Evolutionary conservation across 352 stramenopile genomes (phyloP), one percentile per base, ranked within the genome.

Genomic region (Albugo laibachii): DNA sequence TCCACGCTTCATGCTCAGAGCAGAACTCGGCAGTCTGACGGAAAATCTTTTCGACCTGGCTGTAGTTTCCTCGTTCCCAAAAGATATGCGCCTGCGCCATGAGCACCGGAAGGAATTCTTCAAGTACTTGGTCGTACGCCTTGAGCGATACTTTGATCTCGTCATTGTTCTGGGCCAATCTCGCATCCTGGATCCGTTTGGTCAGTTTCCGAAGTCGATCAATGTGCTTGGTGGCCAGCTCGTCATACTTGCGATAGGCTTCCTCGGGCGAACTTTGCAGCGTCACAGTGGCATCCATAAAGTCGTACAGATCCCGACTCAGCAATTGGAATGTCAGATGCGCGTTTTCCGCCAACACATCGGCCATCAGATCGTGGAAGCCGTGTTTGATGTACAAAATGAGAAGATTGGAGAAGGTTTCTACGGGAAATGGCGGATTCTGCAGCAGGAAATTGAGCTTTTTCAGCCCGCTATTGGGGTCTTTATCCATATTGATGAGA

Each of bases 41-140:
- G 58, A 98, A 97, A 46, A 97, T 82, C 52, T 95, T 87, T 62
- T 98, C 88, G 5, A 97, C 91, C 64, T 94, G 91, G n/a, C 66
- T 68, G 61, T 97, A 97, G 58, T 97, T 95, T 50, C 93, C 84
- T 44, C 82, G 74, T 37, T 97, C 92, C 93, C 93, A 98, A 58
- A 97, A 97, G 19, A 97, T 92, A 41, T 91, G 84, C 8, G 83
- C 88, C 54, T 96, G 84, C n/a, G 87, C 82, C 91, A 97, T 97
- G 15, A 98, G 61, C 49, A 97, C 81, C n/a, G 92, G 86, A 63
- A 98, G 95, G 39, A 96, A 97, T 13, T 80, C 66, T 47, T 98
- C 86, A 21, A 98, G 70, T 15, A 82, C 84, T 21, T 92, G 72
- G 52, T 97, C 86, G 60, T 97, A 97, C 19, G 94, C 80, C 58